phyloP scores from a whole-genome alignment of 108 stramenopile species.

The Cyclotella kingstonii region DNA sequence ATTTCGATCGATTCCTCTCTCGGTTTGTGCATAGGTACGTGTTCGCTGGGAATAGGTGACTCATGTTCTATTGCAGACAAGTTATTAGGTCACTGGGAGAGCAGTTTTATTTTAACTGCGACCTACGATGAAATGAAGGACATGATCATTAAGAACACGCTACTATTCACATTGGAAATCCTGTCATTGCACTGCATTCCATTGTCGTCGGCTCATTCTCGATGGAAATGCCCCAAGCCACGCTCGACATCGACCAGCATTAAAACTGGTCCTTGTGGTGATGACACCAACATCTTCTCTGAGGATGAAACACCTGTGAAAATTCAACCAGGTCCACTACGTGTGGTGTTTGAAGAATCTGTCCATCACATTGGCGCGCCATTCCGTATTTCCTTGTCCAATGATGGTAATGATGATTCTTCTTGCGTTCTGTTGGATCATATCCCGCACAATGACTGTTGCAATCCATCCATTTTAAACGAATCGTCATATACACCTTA shows the following conservation, averaged over 20 bases:
- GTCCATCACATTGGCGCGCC: constrained; percentile 41
- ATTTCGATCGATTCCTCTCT: no score
- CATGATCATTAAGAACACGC: no score
- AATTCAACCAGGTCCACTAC: constrained; percentile 32
- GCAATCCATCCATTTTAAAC: constrained; percentile 18
- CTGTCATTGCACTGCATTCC: no score
- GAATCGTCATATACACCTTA: constrained; percentile 43
- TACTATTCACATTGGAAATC: no score
- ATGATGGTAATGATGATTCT: constrained; percentile 28
- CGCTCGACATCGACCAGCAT: constrained; percentile 22
- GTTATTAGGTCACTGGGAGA: no score
- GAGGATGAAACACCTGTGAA: constrained; percentile 1
- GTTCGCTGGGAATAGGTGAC: no score
- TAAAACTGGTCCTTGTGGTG: constrained; percentile 28
- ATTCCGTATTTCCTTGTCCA: constrained; percentile 36
- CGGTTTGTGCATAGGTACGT: no score
- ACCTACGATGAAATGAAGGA: no score
- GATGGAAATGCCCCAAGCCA: constrained; percentile 30
- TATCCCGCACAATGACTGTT: constrained; percentile 47
- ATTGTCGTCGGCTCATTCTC: constrained; percentile 24
- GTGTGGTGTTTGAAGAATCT: constrained; percentile 35
- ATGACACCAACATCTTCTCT: constrained; percentile 15
- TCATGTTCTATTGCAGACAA: no score
- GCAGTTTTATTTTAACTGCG: no score
- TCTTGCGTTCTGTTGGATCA: constrained; percentile 50